Percentiles rank a stretch among this genome's conserved stretches.
Evolutionary conservation across 2,329 filamentous ascomycete genomes (phyloP).

Genomic region (Peltaster fructicola): DNA sequence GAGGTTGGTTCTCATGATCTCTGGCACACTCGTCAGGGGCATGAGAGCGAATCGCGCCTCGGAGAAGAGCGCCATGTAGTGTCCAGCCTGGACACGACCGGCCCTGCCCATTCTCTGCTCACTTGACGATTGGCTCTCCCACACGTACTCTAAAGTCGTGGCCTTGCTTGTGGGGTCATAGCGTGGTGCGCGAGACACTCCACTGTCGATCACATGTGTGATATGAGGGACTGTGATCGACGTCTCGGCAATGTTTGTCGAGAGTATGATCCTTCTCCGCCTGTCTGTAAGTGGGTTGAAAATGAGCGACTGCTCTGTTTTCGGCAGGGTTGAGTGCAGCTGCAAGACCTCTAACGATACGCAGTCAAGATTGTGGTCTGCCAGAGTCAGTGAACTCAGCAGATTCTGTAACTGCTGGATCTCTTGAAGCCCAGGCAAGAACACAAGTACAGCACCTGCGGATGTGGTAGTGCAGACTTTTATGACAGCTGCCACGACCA

Average conservation of each 20-base stretch:
- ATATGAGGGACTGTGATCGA: constrained; percentile 36
- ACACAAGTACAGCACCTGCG: constrained; percentile 30
- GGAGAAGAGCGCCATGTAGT: constrained; percentile 33
- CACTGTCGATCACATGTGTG: constrained; percentile 31
- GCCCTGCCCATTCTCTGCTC: constrained; percentile 33
- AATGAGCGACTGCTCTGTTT: constrained; percentile 25
- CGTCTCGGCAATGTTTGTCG: constrained; percentile 35
- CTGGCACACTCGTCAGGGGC: constrained; percentile 19
- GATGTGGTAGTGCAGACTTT: constrained; percentile 27
- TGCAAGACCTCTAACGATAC: constrained; percentile 29
- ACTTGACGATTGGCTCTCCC: constrained; percentile 31
- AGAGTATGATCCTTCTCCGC: constrained; percentile 31
- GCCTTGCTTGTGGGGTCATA: constrained; percentile 25
- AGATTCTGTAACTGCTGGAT: constrained; percentile 19
- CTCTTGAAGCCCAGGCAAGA: constrained; percentile 29
- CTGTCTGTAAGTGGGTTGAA: constrained; percentile 23
- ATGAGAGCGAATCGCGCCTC: constrained; percentile 19
- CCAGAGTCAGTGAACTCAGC: constrained; percentile 25
- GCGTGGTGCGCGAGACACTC: constrained; percentile 22
- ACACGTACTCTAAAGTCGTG: constrained; percentile 23
- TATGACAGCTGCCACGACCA: constrained; percentile 27
- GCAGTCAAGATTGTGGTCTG: too few species aligned
- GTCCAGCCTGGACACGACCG: constrained; percentile 30
- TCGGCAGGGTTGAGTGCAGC: constrained; percentile 29
- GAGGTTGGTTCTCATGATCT: constrained; percentile 27